Evolutionary conservation across 805 yeast genomes (phyloP).

Genomic region (Hanseniaspora singularis): DNA sequence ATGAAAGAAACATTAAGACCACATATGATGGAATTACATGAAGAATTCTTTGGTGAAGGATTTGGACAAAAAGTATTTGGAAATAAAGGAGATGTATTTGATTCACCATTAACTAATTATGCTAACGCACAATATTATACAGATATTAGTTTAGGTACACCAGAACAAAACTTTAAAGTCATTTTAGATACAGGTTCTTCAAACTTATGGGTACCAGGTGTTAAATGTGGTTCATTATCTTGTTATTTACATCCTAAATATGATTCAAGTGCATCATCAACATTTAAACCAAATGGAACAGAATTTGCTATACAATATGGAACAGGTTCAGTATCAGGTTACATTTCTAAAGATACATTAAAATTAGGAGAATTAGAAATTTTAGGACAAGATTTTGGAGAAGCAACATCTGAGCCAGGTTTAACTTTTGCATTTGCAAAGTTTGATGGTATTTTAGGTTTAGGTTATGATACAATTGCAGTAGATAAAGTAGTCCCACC

Average conservation of each 20-base stretch:
- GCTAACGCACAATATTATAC: slow-evolving; percentile 93
- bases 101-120: slow-evolving; percentile 82
- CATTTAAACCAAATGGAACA: slow-evolving; percentile 79
- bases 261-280: slow-evolving; percentile 68
- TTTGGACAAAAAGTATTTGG: slow-evolving; percentile 16
- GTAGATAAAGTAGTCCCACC: slow-evolving; percentile 90
- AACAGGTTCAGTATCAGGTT: slow-evolving; percentile 86
- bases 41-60: slow-evolving; percentile 1
- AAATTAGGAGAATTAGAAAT: slow-evolving; percentile 73
- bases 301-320: slow-evolving; percentile 82
- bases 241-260: slow-evolving; percentile 89
- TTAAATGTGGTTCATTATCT: slow-evolving; percentile 83
- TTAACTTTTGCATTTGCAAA: slow-evolving; percentile 96
- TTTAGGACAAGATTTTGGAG: slow-evolving; percentile 87
- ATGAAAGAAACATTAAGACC: slow-evolving; percentile 19
- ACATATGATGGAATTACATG: slow-evolving; percentile 21
- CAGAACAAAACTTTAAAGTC: slow-evolving; percentile 87
- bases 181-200: slow-evolving; percentile 94
- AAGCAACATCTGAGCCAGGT: slow-evolving; percentile 95
- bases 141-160: slow-evolving; percentile 83
- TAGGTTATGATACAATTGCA: slow-evolving; percentile 84
- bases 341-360: slow-evolving; percentile 73
- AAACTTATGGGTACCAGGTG: slow-evolving; percentile 90
- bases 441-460: slow-evolving; percentile 93
- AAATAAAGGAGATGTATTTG: slow-evolving; percentile 31